These are phyloP conservation scores for Corymbia citriodora DNA, from an alignment of 441 rosid species.

Conservation along the genomic window DNA sequence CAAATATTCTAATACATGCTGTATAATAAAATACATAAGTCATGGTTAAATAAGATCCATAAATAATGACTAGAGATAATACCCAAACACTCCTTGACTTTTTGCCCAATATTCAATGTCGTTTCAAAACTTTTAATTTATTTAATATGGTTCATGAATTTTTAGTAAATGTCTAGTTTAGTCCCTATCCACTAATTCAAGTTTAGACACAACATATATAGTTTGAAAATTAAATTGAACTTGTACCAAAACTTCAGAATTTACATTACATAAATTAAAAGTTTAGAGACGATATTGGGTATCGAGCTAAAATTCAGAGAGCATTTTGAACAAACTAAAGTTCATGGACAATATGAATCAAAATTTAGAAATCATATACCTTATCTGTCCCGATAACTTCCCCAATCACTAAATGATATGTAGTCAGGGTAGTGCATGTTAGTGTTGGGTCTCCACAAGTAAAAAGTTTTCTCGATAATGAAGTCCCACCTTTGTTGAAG, in stretches of 20 bases:
- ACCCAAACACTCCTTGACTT: not conserved
- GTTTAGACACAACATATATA: not conserved
- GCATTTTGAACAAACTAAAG: not conserved
- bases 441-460: not conserved
- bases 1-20: not conserved
- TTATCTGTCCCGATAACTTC: not conserved
- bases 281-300: not conserved
- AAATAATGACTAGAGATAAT: not conserved
- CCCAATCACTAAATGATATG: not conserved
- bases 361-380: not conserved
- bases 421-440: not conserved
- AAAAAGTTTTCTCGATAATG: not conserved
- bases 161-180: not conserved
- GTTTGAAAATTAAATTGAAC: not conserved
- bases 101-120: not conserved
- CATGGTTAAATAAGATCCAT: not conserved
- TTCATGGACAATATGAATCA: fast-evolving
- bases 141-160: not conserved
- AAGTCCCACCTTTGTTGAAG: not conserved
- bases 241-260: fast-evolving
- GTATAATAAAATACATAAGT: not conserved
- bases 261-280: not conserved
- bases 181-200: fast-evolving
- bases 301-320: fast-evolving
- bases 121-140: fast-evolving